A percentile compares a stretch with the other conserved stretches of the same genome.
Conservation (phyloP, 2,329 filamentous ascomycete genomes). For the Neopestalotiopsis clavispora region DNA sequence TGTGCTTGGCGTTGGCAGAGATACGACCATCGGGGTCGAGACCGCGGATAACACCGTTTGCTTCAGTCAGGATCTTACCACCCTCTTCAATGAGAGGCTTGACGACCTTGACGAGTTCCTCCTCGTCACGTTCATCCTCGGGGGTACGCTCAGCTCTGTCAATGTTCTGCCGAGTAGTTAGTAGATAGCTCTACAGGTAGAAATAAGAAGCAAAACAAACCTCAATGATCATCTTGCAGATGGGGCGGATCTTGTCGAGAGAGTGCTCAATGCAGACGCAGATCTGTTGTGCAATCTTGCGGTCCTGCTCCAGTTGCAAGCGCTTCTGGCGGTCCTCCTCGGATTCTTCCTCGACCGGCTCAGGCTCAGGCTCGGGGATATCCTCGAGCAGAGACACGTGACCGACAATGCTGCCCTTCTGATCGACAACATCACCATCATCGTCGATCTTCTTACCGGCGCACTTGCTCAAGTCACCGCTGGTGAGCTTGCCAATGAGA, state of each 20-base stretch:
- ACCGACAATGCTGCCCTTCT: slow-evolving; percentile 69
- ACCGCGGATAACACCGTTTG: slow-evolving; percentile 84
- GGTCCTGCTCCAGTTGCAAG: slow-evolving; percentile 67
- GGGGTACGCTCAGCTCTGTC: slow-evolving; percentile 80
- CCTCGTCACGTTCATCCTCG: slow-evolving; percentile 88
- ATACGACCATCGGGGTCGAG: slow-evolving; percentile 90
- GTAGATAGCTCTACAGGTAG: neutral
- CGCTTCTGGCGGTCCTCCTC: slow-evolving; percentile 63
- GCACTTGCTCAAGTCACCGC: slow-evolving; percentile 68
- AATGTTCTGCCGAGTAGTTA: slow-evolving; percentile 60
- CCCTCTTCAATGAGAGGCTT: slow-evolving; percentile 89
- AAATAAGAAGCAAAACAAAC: slow-evolving; percentile 47
- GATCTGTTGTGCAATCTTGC: slow-evolving; percentile 80
- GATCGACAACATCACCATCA: slow-evolving; percentile 73
- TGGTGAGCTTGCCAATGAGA: slow-evolving; percentile 69
- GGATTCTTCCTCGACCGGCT: slow-evolving; percentile 51
- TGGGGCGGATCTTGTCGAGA: slow-evolving; percentile 81
- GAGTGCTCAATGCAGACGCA: slow-evolving; percentile 74
- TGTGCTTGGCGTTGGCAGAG: slow-evolving; percentile 82
- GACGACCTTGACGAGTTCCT: slow-evolving; percentile 84
- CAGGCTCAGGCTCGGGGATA: slow-evolving; percentile 51
- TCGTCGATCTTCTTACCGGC: slow-evolving; percentile 73
- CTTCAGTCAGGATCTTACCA: slow-evolving; percentile 79
- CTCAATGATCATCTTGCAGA: slow-evolving; percentile 85
- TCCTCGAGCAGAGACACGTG: slow-evolving; percentile 71